These are phyloP conservation scores for Trichoderma sp. DNA, from an alignment of 2,329 filamentous ascomycete genomes.

Conservation along the genomic window DNA sequence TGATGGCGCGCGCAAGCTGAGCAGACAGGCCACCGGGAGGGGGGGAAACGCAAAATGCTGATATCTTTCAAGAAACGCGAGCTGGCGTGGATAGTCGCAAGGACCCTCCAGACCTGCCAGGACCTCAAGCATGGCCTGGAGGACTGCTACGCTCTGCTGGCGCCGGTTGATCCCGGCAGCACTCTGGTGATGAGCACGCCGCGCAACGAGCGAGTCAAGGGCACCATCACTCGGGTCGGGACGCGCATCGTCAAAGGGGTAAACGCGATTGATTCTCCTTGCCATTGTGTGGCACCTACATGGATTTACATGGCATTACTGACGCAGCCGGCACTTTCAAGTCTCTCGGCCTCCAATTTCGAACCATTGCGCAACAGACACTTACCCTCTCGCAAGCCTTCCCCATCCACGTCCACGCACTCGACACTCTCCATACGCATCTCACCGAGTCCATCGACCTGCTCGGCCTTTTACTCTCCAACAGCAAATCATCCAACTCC, in stretches of 20 bases:
- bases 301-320: not conserved
- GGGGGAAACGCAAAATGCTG: constrained; percentile 26
- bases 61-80: constrained; percentile 45
- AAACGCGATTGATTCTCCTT: constrained; percentile 34
- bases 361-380: constrained; percentile 57
- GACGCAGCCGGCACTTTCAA: constrained; percentile 31
- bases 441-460: constrained; percentile 83
- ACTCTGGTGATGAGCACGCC: constrained; percentile 87
- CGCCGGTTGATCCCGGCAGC: constrained; percentile 78
- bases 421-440: constrained; percentile 69
- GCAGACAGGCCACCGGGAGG: not conserved
- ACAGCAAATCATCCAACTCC: not conserved
- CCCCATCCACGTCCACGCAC: constrained; percentile 61
- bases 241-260: constrained; percentile 90
- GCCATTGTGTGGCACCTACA: not conserved
- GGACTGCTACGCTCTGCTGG: constrained; percentile 83
- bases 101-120: constrained; percentile 47
- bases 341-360: constrained; percentile 74
- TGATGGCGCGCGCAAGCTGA: not conserved
- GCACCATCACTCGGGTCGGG: constrained; percentile 84
- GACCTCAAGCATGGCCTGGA: constrained; percentile 66
- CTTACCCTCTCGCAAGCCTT: constrained; percentile 47
- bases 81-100: constrained; percentile 52
- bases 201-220: constrained; percentile 86
- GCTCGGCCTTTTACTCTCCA: constrained; percentile 66